Base-by-base conservation (phyloP, 805 yeast genomes). In the Schwanniomyces vanrijiae region DNA sequence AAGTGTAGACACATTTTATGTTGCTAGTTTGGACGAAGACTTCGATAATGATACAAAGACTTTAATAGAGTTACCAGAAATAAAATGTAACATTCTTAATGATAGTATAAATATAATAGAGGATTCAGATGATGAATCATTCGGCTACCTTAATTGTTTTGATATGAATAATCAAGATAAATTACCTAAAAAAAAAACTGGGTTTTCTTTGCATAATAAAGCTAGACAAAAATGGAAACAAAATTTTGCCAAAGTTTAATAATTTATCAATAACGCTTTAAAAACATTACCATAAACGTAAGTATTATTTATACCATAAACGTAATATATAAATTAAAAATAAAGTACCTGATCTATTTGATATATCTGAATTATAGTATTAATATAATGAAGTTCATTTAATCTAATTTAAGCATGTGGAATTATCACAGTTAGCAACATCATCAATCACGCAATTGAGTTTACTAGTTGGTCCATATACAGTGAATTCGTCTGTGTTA, bases 401-500 rank as follows among this genome's bases (percentile, higher is more conserved):
- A 26, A 26, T 10, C 20, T 21, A 37, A 20, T 11, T 37, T 43
- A 57, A 52, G 47, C 68, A 62, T 22, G 54, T 58, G 19, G 52
- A 55, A 40, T 62, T 61, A 47, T 62, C 68, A 50, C 73, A 67
- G 19, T 61, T 62, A 5, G 65, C 56, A 14, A 55, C 61, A 33
- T 57, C 67, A 50, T 68, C 72, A 22, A 65, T 62, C 14, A 58
- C 47, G 50, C 73, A 68, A 44, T 51, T 62, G 10, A 39, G 48
- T 43, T 58, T 61, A 40, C 56, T 57, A 19, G 71, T 55, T 14
- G 64, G 65, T 3, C 74, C 75, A 42, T 62, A 71, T 19, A 62
- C 57, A 49, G 59, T 56, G 43, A 50, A 21, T 42, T 53, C 37
- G 39, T 46, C 31, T 5, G 46, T 22, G 37, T 42, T 21, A 34